Base-by-base conservation (phyloP, 2,329 filamentous ascomycete species). In the Apiospora pterosperma region DNA sequence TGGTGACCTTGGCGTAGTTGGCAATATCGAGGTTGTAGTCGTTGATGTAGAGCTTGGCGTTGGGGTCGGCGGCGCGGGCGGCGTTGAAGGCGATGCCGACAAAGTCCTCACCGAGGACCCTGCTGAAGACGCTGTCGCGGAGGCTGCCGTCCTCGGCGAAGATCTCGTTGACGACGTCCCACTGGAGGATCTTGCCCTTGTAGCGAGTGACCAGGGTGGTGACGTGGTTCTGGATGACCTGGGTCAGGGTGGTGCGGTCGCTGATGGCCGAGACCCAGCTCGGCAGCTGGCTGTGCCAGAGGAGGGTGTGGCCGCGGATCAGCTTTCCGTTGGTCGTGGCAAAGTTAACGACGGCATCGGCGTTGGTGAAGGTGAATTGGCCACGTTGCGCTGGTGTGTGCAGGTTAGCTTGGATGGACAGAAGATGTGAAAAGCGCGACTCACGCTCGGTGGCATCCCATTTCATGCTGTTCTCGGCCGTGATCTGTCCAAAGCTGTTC, bases 41-140 rank as follows among this genome's bases (percentile, higher is more conserved):
- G 75, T 92, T 92, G 78, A 92, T 90, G 79, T 90, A 92, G 38
- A 92, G 81, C 77, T 88, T 89, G 3, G 88, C 88, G 62, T 74
- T 70, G 1, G 90, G 88, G 72, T 92, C 89, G n/a, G 87, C 88
- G 12, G 81, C 81, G 59, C 84, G 82, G 16, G 90, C 90, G 16
- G 89, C 85, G 52, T 83, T 80, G 77, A 92, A 92, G 44, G 89
- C 89, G 69, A 90, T 88, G n/a, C 79, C 77, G 62, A 92, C 85
- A 71, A 88, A 91, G 72, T 84, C 83, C 76, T 91, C 88, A 48
- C 89, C 89, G 10, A 92, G 82, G 2, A 91, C 84, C 23, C 84
- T 81, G 70, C 80, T 88, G 78, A 90, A 92, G 70, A 90, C 86
- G 28, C 80, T 84, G 38, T 78, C 70, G 59, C 88, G 85, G 63